Evolutionary conservation across 108 stramenopile genomes (phyloP).

Genomic region (Aurantiochytrium sp.): DNA sequence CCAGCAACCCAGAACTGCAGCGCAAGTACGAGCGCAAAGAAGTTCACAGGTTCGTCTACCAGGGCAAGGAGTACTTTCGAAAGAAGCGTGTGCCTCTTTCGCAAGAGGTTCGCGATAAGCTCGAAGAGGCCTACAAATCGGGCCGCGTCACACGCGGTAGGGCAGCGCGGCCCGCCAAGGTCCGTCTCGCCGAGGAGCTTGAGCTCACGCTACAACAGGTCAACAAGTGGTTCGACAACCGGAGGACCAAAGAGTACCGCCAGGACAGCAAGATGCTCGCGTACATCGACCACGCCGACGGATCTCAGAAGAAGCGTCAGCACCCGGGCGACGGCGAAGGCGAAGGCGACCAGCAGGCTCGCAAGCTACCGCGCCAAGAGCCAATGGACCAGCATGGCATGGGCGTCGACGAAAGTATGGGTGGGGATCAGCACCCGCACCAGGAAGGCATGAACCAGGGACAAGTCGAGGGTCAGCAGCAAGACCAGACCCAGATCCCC

Average conservation of each 20-base stretch:
- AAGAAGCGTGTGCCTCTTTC: neutral
- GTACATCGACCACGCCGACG: neutral
- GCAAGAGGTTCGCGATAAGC: neutral
- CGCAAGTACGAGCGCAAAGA: neutral
- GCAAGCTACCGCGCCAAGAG: neutral
- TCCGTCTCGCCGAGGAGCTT: neutral
- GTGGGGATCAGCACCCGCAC: no score
- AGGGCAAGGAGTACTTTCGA: neutral
- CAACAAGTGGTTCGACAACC: constrained; percentile 19
- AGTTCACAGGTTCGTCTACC: neutral
- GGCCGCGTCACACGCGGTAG: neutral
- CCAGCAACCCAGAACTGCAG: neutral
- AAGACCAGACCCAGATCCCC: neutral
- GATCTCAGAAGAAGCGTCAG: no score
- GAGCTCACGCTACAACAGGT: neutral
- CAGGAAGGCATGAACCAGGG: no score
- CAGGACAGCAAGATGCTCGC: neutral
- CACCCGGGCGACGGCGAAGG: neutral
- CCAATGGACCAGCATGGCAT: no score
- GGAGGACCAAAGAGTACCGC: neutral
- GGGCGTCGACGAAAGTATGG: no score
- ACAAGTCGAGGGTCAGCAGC: no score
- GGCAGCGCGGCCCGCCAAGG: neutral
- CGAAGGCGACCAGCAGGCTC: neutral
- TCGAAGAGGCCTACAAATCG: constrained; percentile 9